Percentiles rank a stretch among this genome's conserved stretches.
These are phyloP conservation scores for Porphyrellus cyaneotinctus DNA, from an alignment of 768 basidiomycete species.

Conservation along the genomic window DNA sequence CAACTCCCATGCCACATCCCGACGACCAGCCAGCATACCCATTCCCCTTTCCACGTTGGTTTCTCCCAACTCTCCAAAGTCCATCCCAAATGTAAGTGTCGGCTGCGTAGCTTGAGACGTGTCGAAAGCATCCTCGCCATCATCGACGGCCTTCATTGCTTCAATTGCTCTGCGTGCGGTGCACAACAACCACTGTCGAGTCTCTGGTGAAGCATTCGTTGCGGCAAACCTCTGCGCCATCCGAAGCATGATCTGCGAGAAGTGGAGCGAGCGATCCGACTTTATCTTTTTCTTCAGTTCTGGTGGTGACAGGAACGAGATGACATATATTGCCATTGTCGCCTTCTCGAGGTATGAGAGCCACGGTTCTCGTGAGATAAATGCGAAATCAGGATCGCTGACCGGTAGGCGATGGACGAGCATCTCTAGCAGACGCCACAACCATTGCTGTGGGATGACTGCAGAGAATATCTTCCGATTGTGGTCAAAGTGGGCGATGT, in stretches of 20 bases:
- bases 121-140: conserved; percentile 70
- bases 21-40: conserved; percentile 68
- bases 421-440: conserved; percentile 61
- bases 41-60: conserved; percentile 64
- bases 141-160: conserved; percentile 75
- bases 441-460: conserved; percentile 51
- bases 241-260: conserved; percentile 66
- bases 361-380: conserved; percentile 63
- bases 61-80: conserved; percentile 72
- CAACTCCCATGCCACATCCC: conserved; percentile 67
- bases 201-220: conserved; percentile 43
- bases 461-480: conserved; percentile 73
- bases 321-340: conserved; percentile 78
- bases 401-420: conserved; percentile 85
- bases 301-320: conserved; percentile 79
- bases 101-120: conserved; percentile 54
- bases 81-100: conserved; percentile 79
- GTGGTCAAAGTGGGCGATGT: conserved; percentile 67
- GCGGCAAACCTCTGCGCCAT: conserved; percentile 63
- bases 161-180: conserved; percentile 68
- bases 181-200: conserved; percentile 49
- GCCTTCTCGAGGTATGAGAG: conserved; percentile 75
- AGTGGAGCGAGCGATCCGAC: conserved; percentile 59
- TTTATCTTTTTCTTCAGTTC: conserved; percentile 70
- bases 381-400: conserved; percentile 66